Evolutionary conservation across 2,329 filamentous ascomycete genomes (phyloP), one percentile per base, ranked within the genome.

Genomic region (Sordariomycetes sp.): DNA sequence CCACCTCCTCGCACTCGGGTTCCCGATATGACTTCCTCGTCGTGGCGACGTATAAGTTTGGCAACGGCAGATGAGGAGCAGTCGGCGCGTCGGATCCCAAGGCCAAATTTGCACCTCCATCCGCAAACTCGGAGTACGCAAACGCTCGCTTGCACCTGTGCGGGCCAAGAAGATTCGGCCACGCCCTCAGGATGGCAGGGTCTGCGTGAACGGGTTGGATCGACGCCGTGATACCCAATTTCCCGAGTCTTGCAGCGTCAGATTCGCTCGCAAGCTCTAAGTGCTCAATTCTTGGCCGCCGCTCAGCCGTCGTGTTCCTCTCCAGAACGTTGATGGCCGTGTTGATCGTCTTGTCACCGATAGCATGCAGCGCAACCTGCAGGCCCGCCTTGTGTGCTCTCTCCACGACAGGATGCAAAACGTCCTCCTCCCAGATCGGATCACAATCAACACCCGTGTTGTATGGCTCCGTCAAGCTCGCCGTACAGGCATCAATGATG

Each of bases 291-390:
- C 77, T 65, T 33, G 78, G 77, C 3, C 77, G 64, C 7, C 66
- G 63, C 1, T 58, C 61, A 0, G 64, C 59, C 39, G 54, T 56
- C 0, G 55, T 60, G 32, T 54, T 58, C 38, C 45, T 53, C 15
- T 55, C 68, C 12, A 82, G 59, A 0, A 64, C 64, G 42, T 80
- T 68, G 38, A 81, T 64, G 7, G 73, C 75, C 40, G 69, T 70
- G 25, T 55, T 59, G 19, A 79, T 61, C 1, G 77, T 74, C 14
- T 59, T 58, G 45, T 82, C 75, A 26, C 77, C 77, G 37, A 82
- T 82, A 27, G 77, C 77, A 44, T 82, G 77, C 8, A 82, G 58
- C 0, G 77, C 77, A 24, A 72, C 68, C 46, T 82, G 77, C 25
- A 82, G 50, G 1, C 68, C 68, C 1, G 64, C 64, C 4, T 54